Base-by-base conservation (phyloP, 441 rosid genomes). In the Biscutella auriculata region DNA sequence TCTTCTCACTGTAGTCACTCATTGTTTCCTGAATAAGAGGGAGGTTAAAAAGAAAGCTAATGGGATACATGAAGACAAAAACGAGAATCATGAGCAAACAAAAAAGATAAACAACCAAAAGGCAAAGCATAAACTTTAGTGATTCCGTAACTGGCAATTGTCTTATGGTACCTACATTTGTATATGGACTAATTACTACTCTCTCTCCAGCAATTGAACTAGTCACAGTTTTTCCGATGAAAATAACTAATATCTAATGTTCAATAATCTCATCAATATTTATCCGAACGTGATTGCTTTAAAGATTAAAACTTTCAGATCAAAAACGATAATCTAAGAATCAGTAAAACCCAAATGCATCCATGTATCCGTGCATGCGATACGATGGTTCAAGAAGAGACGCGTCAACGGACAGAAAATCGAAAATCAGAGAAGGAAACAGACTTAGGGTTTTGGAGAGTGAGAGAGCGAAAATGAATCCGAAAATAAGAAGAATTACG, bases 1-100 rank as follows among this genome's bases (percentile, higher is more conserved):
- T 83, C 84, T 68, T 87, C 57, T 90, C 95, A 60, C 88, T 87
- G 49, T 77, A 76, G 16, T 81, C 95, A 45, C 86, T 81, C 97
- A 90, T 87, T 73, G 58, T 84, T 68, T 72, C 73, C 77, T 45
- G 14, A 12, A 14, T 12, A 39, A 23, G 32, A 8, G 11, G 42
- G 9, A 3, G n/a, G 2, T 5, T 13, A 9, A 55, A 16, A 8
- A 39, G 5, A 47, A 26, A 46, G 43, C 15, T 0, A 16, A 42
- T 10, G 37, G 29, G 16, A 29, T 10, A 28, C 5, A 40, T 5
- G 6, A 4, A 12, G 11, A 13, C 27, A 28, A 32, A 43, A 46
- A 10, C 45, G 34, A 12, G 5, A 46, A 36, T 36, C 45, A 47
- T 47, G 5, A 1, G 12, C 5, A 17, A 57, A 12, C 4, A n/a